Evolutionary conservation across 108 stramenopile genomes (phyloP).

Genomic region (Skeletonema costatum): DNA sequence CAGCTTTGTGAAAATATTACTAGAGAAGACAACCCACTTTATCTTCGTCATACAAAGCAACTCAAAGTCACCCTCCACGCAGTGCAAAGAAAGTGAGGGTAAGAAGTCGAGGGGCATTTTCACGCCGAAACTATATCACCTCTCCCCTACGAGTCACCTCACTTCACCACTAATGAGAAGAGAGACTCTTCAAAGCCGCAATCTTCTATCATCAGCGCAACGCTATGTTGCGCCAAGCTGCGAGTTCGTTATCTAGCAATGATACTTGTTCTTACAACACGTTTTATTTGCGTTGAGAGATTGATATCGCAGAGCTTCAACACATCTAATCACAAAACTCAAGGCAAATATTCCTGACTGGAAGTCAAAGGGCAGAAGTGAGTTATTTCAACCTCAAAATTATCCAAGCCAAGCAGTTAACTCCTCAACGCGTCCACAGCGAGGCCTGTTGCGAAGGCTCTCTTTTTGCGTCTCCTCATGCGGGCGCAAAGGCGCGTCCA

Average conservation of each 20-base stretch:
- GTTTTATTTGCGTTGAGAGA: conserved; percentile 19
- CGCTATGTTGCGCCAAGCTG: conserved; percentile 8
- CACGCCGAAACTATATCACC: conserved; percentile 23
- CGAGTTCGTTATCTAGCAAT: conserved; percentile 9
- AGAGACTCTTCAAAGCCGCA: conserved; percentile 1
- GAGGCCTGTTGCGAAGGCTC: conserved; percentile 37
- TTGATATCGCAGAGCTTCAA: not conserved
- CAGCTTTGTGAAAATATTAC: conserved; percentile 23
- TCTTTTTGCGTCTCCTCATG: conserved; percentile 45
- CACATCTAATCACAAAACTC: not conserved
- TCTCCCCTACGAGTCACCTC: conserved; percentile 23
- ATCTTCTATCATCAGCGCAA: conserved; percentile 27
- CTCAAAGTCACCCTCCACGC: not conserved
- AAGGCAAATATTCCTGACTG: conserved; percentile 36
- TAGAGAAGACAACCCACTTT: conserved; percentile 16
- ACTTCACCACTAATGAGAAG: conserved; percentile 28
- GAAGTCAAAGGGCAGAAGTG: conserved; percentile 47
- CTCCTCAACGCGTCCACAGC: conserved; percentile 1
- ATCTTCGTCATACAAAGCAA: conserved; percentile 12
- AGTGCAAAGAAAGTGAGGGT: not conserved
- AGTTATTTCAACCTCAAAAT: conserved; percentile 28
- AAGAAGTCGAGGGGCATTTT: conserved; percentile 5
- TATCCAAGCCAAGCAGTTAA: not conserved
- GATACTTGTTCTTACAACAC: conserved; percentile 5
- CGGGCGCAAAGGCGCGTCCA: conserved; percentile 14